phyloP scores from a whole-genome alignment of 75 land plant genomes.

The Gnetum montanum region DNA sequence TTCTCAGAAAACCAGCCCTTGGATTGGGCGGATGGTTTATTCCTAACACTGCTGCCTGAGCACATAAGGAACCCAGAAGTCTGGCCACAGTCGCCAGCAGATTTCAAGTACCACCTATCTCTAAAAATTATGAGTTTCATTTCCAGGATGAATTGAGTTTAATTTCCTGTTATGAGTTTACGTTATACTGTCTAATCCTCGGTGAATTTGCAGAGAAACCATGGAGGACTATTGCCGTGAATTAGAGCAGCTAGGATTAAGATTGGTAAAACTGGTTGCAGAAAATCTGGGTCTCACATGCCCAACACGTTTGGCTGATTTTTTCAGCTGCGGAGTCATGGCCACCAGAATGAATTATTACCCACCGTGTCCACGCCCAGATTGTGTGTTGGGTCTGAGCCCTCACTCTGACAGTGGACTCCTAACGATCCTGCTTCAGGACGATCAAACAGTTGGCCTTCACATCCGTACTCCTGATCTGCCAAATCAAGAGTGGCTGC shows the following conservation, averaged over 20 bases:
- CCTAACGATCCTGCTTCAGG: constrained; percentile 36
- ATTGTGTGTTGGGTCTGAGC: constrained; percentile 14
- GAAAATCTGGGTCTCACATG: constrained; percentile 53
- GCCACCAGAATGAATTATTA: constrained; percentile 47
- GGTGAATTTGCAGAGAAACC: constrained; percentile 18
- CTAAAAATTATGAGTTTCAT: not conserved
- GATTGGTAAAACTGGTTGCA: constrained; percentile 44
- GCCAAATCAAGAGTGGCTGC: constrained; percentile 27
- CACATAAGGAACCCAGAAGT: constrained; percentile 4
- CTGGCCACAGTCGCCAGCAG: constrained; percentile 1
- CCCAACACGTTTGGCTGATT: constrained; percentile 24
- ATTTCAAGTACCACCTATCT: not conserved
- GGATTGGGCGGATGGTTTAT: constrained; percentile 7
- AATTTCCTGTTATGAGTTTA: not conserved
- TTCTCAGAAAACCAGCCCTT: not conserved
- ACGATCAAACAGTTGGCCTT: constrained; percentile 34
- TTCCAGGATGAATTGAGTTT: not conserved
- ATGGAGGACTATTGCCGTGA: constrained; percentile 48
- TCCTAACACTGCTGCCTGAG: too few species aligned
- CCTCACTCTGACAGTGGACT: constrained; percentile 31
- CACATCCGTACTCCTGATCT: constrained; percentile 32
- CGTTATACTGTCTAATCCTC: not conserved
- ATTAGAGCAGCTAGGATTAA: constrained; percentile 40
- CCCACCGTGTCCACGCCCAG: constrained; percentile 26
- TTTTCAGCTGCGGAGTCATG: constrained; percentile 66